Evolutionary conservation across 2,329 filamentous ascomycete species (phyloP).

Genomic region (Sclerotinia borealis): DNA sequence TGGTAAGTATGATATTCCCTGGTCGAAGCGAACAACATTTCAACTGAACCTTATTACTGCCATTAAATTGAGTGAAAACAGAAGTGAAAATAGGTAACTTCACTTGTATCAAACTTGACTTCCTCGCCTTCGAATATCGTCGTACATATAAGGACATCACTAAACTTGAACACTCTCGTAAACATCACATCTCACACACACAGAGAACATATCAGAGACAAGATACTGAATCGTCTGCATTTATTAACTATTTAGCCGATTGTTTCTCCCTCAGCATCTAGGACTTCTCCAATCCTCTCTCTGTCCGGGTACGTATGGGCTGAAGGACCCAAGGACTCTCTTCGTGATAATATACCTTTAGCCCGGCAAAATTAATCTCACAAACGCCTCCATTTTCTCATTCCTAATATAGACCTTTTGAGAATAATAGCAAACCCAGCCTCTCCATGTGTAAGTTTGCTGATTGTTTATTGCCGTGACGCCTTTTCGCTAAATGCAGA

Average conservation of each 20-base stretch:
- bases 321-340: not conserved
- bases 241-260: not conserved
- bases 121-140: no score
- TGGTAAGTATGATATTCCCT: no score
- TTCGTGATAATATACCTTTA: not conserved
- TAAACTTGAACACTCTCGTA: no score
- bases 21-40: no score
- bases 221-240: not conserved
- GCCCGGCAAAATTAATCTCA: not conserved
- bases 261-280: not conserved
- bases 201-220: not conserved
- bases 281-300: not conserved
- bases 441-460: not conserved
- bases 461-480: slow-evolving; percentile 10
- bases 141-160: no score
- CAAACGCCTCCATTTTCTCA: not conserved
- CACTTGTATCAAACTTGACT: no score
- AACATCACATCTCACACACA: not conserved
- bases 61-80: no score
- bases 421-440: not conserved
- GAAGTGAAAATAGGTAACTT: no score
- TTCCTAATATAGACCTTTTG: not conserved
- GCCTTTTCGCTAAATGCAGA: slow-evolving; percentile 29
- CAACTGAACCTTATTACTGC: no score
- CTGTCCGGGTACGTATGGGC: not conserved